Evolutionary conservation across 1,284 basidiomycete species (phyloP).

Genomic region (Trametes hirsuta): DNA sequence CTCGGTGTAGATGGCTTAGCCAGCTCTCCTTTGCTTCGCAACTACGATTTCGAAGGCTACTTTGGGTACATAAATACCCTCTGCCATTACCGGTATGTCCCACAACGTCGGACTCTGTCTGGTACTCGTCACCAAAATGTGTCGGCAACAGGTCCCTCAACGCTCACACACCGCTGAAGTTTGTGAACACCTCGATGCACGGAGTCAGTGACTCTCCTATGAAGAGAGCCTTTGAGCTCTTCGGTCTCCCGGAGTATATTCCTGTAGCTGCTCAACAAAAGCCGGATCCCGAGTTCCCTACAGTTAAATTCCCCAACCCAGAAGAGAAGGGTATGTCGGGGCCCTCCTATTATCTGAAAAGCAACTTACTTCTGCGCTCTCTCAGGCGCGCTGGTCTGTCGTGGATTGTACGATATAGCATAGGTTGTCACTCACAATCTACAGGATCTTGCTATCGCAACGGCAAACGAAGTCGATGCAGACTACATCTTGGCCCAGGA

Average conservation of each 20-base stretch:
- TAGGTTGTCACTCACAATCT: neutral
- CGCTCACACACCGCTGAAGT: conserved; percentile 29
- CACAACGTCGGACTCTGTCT: too few relatives aligned
- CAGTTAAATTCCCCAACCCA: conserved; percentile 84
- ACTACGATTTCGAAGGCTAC: conserved; percentile 47
- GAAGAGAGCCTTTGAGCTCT: conserved; percentile 55
- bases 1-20: conserved; percentile 43
- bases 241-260: conserved; percentile 60
- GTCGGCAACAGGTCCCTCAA: conserved; percentile 37
- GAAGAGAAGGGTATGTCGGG: conserved; percentile 73
- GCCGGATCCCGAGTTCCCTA: conserved; percentile 84
- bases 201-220: conserved; percentile 77
- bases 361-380: neutral
- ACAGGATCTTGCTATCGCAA: conserved; percentile 70
- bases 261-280: conserved; percentile 65
- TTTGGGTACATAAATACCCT: conserved; percentile 50
- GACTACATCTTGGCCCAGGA: conserved; percentile 82
- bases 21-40: conserved; percentile 11
- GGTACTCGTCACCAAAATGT: neutral
- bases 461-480: conserved; percentile 55
- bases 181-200: conserved; percentile 88
- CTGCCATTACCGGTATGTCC: conserved; percentile 46
- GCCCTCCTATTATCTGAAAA: neutral
- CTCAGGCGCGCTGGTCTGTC: conserved; percentile 26
- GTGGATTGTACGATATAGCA: neutral